A percentile compares a stretch with the other conserved stretches of the same genome.
These are phyloP conservation scores for Phyllosticta ampelicida DNA, from an alignment of 2,329 filamentous ascomycete genomes.

Conservation along the genomic window DNA sequence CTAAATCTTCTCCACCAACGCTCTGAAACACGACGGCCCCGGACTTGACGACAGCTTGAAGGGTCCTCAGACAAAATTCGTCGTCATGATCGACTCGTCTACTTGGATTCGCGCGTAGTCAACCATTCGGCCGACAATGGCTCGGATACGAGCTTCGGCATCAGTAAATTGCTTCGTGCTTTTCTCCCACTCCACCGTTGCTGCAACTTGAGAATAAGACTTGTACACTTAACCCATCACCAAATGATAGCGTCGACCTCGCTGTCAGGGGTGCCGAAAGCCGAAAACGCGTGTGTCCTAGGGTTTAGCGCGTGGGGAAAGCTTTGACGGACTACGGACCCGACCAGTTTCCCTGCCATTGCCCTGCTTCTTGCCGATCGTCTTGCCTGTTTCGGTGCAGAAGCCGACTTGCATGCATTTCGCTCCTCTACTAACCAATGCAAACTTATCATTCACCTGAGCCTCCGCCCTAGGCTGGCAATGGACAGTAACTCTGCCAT, in stretches of 20 bases:
- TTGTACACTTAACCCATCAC: background rate
- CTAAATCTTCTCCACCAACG: background rate
- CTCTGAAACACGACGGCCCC: background rate
- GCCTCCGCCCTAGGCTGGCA: background rate
- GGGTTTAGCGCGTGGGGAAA: background rate
- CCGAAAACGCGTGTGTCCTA: background rate
- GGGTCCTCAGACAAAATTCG: background rate
- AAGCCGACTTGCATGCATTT: background rate
- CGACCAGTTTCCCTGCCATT: background rate
- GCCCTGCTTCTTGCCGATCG: background rate
- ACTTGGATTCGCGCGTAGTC: background rate
- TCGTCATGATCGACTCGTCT: background rate
- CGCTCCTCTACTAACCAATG: background rate
- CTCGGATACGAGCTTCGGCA: too few species aligned
- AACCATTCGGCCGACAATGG: too few species aligned
- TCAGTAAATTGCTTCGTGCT: too few species aligned
- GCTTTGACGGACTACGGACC: background rate
- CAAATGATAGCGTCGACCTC: background rate
- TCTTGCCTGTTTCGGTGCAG: background rate
- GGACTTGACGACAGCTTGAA: background rate
- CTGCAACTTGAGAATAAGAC: background rate
- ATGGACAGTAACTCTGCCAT: background rate
- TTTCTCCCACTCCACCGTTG: background rate
- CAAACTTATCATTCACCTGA: background rate
- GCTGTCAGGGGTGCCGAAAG: background rate